phyloP scores from a whole-genome alignment of 73 alveolate genomes.

The Effrenium voratum region DNA sequence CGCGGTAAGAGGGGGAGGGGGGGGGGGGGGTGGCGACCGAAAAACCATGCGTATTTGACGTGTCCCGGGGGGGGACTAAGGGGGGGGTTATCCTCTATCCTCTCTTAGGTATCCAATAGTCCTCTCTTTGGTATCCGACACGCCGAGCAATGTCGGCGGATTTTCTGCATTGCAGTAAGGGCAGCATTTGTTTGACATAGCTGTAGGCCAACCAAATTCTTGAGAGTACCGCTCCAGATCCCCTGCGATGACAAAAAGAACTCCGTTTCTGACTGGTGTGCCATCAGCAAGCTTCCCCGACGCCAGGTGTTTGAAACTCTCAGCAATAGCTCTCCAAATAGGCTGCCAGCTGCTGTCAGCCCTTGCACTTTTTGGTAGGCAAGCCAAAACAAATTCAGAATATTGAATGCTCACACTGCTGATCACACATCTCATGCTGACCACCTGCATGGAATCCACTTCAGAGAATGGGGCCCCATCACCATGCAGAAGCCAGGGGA shows the following conservation, averaged over 20 bases:
- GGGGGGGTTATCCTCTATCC: no score
- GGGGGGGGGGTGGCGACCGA: no score
- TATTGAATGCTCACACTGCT: background rate
- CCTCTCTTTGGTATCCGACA: no score
- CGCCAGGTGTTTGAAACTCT: background rate
- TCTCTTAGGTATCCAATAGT: no score
- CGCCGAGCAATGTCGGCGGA: no score
- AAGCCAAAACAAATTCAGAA: background rate
- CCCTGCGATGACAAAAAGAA: background rate
- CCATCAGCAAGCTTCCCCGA: background rate
- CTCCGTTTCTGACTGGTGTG: background rate
- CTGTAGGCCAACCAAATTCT: slow-evolving; percentile 42
- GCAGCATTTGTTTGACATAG: background rate
- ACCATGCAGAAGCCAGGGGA: slow-evolving; percentile 46
- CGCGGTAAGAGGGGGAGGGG: no score
- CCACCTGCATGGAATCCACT: background rate
- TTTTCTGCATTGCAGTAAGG: slow-evolving; percentile 3
- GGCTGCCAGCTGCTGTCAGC: background rate
- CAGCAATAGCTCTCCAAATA: background rate
- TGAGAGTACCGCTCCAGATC: background rate
- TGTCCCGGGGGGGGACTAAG: no score
- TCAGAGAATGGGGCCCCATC: slow-evolving; percentile 37
- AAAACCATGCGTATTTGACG: no score
- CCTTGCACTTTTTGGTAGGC: background rate
- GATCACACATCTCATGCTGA: background rate